These are phyloP conservation scores for Zygosaccharomyces pseudobailii DNA, from an alignment of 1,139 yeast genomes.

Conservation along the genomic window DNA sequence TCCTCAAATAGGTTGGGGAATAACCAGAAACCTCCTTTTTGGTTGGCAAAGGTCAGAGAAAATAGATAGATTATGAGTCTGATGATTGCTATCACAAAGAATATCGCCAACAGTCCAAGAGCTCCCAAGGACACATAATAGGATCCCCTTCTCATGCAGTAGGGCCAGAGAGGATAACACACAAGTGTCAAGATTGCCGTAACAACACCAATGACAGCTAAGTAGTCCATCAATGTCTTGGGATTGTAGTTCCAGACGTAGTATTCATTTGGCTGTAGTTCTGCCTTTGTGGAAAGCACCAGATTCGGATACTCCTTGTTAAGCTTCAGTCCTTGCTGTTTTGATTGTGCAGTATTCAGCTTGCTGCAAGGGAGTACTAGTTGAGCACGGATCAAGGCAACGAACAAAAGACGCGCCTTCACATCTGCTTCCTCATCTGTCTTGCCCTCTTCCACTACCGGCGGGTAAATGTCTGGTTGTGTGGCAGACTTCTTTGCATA, in stretches of 20 bases:
- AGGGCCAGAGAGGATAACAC: conserved; percentile 96
- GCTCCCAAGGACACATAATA: conserved; percentile 83
- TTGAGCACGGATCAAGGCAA: conserved; percentile 66
- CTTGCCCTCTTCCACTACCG: conserved; percentile 34
- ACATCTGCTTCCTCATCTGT: conserved; percentile 40
- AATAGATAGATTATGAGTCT: conserved; percentile 68
- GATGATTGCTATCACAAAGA: conserved; percentile 74
- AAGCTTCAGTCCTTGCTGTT: conserved; percentile 58
- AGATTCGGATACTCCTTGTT: conserved; percentile 73
- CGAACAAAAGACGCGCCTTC: conserved; percentile 55
- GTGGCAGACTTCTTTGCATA: conserved; percentile 55
- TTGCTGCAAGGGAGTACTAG: conserved; percentile 71
- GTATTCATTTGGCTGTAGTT: conserved; percentile 68
- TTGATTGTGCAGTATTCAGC: conserved; percentile 67
- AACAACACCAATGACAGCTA: conserved; percentile 59
- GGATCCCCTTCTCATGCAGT: conserved; percentile 80
- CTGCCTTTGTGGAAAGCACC: conserved; percentile 61
- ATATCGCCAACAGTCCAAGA: conserved; percentile 67
- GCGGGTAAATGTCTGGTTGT: conserved; percentile 55
- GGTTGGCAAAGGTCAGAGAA: conserved; percentile 46
- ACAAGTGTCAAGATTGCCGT: conserved; percentile 69
- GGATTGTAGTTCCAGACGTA: conserved; percentile 83
- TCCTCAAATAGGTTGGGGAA: conserved; percentile 96
- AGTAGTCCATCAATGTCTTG: conserved; percentile 62
- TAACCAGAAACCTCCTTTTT: conserved; percentile 80